Evolutionary conservation across 1,284 basidiomycete genomes (phyloP).

Genomic region (Xerocomus minutiporus): DNA sequence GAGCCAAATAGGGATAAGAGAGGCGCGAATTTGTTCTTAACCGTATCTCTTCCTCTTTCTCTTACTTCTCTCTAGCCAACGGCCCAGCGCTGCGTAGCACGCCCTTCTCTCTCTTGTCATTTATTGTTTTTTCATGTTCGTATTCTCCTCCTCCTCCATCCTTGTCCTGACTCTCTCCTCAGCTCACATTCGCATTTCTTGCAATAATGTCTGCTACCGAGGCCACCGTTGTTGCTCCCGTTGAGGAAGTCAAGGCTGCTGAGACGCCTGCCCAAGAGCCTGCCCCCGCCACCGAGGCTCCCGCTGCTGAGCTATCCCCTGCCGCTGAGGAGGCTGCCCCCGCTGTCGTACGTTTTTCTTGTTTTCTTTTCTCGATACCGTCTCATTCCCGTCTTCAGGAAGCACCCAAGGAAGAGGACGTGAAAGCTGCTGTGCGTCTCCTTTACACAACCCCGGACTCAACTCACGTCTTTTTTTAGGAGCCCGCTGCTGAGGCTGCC

Average conservation of each 20-base stretch:
- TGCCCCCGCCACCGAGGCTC: conserved; percentile 30
- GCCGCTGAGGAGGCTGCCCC: conserved; percentile 33
- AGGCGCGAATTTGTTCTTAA: conserved; percentile 33
- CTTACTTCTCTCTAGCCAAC: conserved; percentile 39
- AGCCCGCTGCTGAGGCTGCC: conserved; percentile 31
- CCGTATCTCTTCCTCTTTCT: conserved; percentile 49
- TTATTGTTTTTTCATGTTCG: conserved; percentile 44
- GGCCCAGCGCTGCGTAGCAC: conserved; percentile 50
- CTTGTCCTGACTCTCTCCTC: conserved; percentile 14
- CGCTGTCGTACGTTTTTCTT: conserved; percentile 18
- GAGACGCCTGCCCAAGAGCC: conserved; percentile 43
- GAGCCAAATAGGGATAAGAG: conserved; percentile 53
- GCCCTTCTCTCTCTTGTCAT: conserved; percentile 48
- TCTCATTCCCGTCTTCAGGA: conserved; percentile 36
- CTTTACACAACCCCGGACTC: not conserved
- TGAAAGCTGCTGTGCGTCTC: conserved; percentile 40
- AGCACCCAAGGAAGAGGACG: conserved; percentile 46
- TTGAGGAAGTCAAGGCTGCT: conserved; percentile 51
- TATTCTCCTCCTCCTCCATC: conserved; percentile 17
- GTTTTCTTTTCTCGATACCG: not conserved
- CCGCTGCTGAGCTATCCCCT: conserved; percentile 34
- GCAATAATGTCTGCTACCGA: conserved; percentile 79
- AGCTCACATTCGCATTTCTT: conserved; percentile 51
- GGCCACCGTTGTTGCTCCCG: conserved; percentile 42
- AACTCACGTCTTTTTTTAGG: conserved; percentile 23